These are phyloP conservation scores for Penicillium antarcticum DNA, from an alignment of 495 filamentous ascomycete genomes.

Conservation along the genomic window DNA sequence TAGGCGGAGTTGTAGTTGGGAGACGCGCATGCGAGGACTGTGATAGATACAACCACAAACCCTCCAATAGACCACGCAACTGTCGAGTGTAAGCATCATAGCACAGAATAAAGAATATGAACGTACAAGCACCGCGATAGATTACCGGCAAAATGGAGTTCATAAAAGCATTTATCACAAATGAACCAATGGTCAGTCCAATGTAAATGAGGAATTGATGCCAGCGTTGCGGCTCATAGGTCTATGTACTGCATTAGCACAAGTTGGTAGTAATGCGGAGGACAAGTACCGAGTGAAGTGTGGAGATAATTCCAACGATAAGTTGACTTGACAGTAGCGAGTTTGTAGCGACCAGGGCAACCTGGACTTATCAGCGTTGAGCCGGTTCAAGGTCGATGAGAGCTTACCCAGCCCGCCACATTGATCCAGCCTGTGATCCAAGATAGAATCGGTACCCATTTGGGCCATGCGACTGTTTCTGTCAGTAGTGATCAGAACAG, in stretches of 20 bases:
- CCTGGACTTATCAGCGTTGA: slow-evolving; percentile 36
- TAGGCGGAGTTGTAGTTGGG: slow-evolving; percentile 56
- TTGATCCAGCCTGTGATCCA: slow-evolving; percentile 77
- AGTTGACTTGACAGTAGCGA: slow-evolving; percentile 52
- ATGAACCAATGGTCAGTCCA: slow-evolving; percentile 55
- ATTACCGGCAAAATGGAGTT: slow-evolving; percentile 64
- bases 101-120: neutral
- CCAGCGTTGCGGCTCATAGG: slow-evolving; percentile 55
- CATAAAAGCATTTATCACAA: slow-evolving; percentile 63
- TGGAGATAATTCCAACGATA: slow-evolving; percentile 52
- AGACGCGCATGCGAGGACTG: slow-evolving; percentile 57
- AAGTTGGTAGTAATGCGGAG: too few species aligned
- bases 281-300: slow-evolving; percentile 42
- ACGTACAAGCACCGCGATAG: slow-evolving; percentile 43
- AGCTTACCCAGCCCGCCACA: slow-evolving; percentile 61
- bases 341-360: slow-evolving; percentile 46
- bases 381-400: neutral
- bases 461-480: slow-evolving; percentile 45
- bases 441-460: slow-evolving; percentile 56
- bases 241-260: slow-evolving; percentile 13
- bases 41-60: slow-evolving; percentile 63
- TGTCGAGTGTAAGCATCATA: slow-evolving; percentile 7
- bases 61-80: slow-evolving; percentile 64
- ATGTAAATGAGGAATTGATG: slow-evolving; percentile 73
- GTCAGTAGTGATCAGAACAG: neutral